A percentile compares a stretch with the other conserved stretches of the same genome.
Evolutionary conservation across 805 yeast species (phyloP).

Genomic region (Candida maris): DNA sequence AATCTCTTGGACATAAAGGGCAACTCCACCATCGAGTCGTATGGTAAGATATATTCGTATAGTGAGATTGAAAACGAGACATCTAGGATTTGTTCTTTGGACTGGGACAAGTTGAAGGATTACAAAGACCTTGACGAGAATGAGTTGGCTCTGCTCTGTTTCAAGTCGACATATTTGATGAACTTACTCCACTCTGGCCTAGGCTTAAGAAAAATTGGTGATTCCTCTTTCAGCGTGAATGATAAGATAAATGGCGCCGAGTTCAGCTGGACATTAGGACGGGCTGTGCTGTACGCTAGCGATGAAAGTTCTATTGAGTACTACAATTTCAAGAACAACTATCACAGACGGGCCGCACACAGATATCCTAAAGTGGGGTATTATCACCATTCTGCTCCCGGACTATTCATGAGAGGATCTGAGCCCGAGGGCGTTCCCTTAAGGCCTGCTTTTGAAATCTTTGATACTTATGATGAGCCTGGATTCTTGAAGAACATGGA

Average conservation of each 20-base stretch:
- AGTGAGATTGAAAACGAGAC: slow-evolving; percentile 42
- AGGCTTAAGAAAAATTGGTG: slow-evolving; percentile 53
- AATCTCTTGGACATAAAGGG: slow-evolving; percentile 36
- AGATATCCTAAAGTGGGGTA: slow-evolving; percentile 38
- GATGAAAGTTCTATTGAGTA: slow-evolving; percentile 44
- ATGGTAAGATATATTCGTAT: slow-evolving; percentile 43
- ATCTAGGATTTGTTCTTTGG: slow-evolving; percentile 42
- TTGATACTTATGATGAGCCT: slow-evolving; percentile 20
- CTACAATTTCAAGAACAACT: slow-evolving; percentile 29
- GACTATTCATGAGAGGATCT: slow-evolving; percentile 49
- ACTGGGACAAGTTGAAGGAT: slow-evolving; percentile 28
- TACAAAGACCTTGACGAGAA: slow-evolving; percentile 35
- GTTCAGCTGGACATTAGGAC: slow-evolving; percentile 92
- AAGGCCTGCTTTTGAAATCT: slow-evolving; percentile 40
- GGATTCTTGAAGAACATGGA: slow-evolving; percentile 17
- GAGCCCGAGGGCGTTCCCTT: slow-evolving; percentile 39
- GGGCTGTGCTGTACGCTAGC: slow-evolving; percentile 58
- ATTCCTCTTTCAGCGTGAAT: slow-evolving; percentile 38
- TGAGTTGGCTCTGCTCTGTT: slow-evolving; percentile 53
- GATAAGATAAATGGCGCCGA: slow-evolving; percentile 75
- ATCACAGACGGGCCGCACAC: slow-evolving; percentile 5
- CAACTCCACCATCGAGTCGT: slow-evolving; percentile 19
- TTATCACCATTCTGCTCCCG: slow-evolving; percentile 45
- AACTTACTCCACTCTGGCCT: slow-evolving; percentile 56
- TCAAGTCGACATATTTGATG: slow-evolving; percentile 57